Base-by-base conservation (phyloP, 2,329 filamentous ascomycete species). In the Hymenoscyphus occultus region DNA sequence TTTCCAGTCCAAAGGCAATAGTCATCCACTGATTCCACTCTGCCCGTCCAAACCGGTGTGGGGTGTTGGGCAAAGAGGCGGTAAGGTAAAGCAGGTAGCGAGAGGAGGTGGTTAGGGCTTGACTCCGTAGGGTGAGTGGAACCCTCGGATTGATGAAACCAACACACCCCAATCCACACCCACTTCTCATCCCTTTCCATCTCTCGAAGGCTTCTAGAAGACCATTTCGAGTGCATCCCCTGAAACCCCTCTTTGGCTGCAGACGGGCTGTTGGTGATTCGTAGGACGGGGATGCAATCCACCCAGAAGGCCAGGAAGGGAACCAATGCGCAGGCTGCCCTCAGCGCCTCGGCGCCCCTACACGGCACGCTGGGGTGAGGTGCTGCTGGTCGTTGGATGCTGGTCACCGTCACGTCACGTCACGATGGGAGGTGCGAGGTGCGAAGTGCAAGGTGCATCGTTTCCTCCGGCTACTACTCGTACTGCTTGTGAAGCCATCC, bases 151-250 rank as follows among this genome's bases (percentile, higher is more conserved):
- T 51, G 45, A 22, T 51, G 45, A 39, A 58, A 32, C 56, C 32
- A 39, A 16, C 48, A 56, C 32, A n/a, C 13, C 58, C n/a, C 3
- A 9, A n/a, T 2, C 59, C n/a, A 31, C 35, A 39, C 19, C 31
- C 40, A 39, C 48, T 32, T 31, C 39, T 39, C 35, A 28, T 57
- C 28, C 39, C 42, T 51, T 28, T 14, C 39, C 28, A 28, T 28
- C 28, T 28, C 28, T 28, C 28, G 45, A 63, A 56, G 32, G 61
- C 61, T 63, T 63, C 61, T 63, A 63, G 61, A 63, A 63, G 61
- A 14, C 39, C 39, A 59, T 16, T 59, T 32, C 2, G 13, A 19
- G 42, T 19, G 56, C 32, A 56, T 54, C 28, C 61, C 54, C 42
- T 42, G 56, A 56, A 35, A 57, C 28, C 48, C 59, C 28, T 42